Conservation (phyloP, 495 filamentous ascomycete genomes). For the Glutinoglossum americanum region DNA sequence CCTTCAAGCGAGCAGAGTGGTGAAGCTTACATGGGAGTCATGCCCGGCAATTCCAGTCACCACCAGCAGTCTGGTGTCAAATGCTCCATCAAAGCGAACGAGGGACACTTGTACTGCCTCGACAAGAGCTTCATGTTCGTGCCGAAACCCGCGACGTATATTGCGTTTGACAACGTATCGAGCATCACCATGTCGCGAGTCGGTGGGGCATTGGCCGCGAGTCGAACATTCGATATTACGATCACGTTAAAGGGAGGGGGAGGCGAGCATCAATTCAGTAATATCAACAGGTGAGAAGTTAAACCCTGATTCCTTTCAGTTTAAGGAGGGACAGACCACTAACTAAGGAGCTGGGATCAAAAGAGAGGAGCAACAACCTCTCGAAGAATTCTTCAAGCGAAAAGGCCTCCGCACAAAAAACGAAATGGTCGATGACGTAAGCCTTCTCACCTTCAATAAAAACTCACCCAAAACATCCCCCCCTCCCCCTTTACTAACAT, state of each 20-base stretch:
- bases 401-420: constrained; percentile 94
- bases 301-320: background rate
- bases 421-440: constrained; percentile 59
- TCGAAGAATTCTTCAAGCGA: constrained; percentile 87
- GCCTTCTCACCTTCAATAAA: constrained; percentile 8
- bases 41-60: constrained; percentile 33
- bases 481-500: too few species aligned
- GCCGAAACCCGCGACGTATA: constrained; percentile 91
- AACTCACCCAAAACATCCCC: constrained; percentile 1
- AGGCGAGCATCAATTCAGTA: constrained; percentile 86
- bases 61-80: constrained; percentile 90
- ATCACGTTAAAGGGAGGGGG: constrained; percentile 59
- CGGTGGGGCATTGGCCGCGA: constrained; percentile 77
- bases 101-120: constrained; percentile 88
- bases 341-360: background rate
- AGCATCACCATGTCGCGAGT: constrained; percentile 91
- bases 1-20: background rate
- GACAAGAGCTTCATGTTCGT: constrained; percentile 99
- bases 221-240: constrained; percentile 91
- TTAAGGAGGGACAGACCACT: background rate
- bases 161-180: constrained; percentile 73
- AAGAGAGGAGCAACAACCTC: constrained; percentile 79
- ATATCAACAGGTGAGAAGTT: constrained; percentile 64
- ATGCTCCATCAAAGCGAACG: constrained; percentile 97
- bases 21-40: background rate